Percentiles rank a stretch among this genome's conserved stretches.
phyloP scores from a whole-genome alignment of 106 monocot species.

The Allium sativum region DNA sequence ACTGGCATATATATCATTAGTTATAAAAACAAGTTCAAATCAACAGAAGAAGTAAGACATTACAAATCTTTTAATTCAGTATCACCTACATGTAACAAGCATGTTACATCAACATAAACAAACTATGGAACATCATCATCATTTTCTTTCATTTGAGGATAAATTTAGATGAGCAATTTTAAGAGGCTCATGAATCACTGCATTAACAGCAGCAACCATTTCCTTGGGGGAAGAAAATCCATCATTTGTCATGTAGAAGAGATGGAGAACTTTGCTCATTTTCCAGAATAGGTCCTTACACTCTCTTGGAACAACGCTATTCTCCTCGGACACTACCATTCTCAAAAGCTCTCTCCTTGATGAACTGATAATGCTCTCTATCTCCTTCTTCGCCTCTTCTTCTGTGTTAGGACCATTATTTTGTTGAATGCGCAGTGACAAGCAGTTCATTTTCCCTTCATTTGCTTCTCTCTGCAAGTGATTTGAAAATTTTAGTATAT shows the following conservation, averaged over 20 bases:
- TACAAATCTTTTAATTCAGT: too few relatives aligned
- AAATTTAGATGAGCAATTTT: conserved; percentile 7
- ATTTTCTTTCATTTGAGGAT: not conserved
- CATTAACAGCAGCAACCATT: conserved; percentile 61
- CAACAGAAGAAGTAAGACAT: too few relatives aligned
- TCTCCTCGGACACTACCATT: conserved; percentile 40
- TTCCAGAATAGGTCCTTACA: conserved; percentile 97
- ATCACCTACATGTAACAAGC: too few relatives aligned
- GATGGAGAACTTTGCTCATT: conserved; percentile 52
- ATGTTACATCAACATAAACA: too few relatives aligned
- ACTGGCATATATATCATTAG: too few relatives aligned
- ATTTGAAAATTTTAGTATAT: too few relatives aligned
- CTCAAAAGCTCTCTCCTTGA: conserved; percentile 52
- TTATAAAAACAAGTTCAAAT: too few relatives aligned
- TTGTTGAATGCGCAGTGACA: conserved; percentile 36
- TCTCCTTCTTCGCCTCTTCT: conserved; percentile 43
- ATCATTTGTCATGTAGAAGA: conserved; percentile 60
- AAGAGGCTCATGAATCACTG: conserved; percentile 64
- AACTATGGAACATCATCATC: too few relatives aligned
- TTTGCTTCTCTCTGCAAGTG: conserved; percentile 52
- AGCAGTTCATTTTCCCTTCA: conserved; percentile 68
- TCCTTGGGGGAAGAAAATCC: conserved; percentile 78
- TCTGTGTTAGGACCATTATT: conserved; percentile 24
- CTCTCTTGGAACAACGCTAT: conserved; percentile 50
- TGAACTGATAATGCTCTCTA: conserved; percentile 18